Evolutionary conservation across 768 basidiomycete genomes (phyloP), one percentile per base, ranked within the genome.

Genomic region (Amanita subjunquillea): DNA sequence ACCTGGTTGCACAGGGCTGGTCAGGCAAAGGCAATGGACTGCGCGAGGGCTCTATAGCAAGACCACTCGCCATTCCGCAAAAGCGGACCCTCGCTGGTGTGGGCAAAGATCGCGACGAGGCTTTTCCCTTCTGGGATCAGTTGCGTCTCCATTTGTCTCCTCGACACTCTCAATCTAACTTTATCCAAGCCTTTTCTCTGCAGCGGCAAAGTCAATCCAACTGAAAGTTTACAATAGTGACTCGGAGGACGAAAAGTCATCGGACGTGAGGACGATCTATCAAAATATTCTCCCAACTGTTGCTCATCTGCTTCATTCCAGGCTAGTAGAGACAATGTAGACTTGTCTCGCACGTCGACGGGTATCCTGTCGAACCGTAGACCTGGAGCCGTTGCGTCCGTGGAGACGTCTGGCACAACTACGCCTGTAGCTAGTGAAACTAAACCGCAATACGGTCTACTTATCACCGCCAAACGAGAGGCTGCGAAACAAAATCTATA

Each of bases 91-190:
- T 94, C n/a, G 71, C 80, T 8, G 93, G 93, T 2, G 67, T 97
- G 54, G 93, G 93, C 52, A 93, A 91, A 65, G 91, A 97, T 65
- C 78, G 92, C 58, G 93, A 95, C 61, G 92, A 94, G 59, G 91
- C 91, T 0, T 92, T 93, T 63, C 92, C 93, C 48, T 97, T 97
- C 77, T 97, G 93, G 93, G 93, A 97, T 65, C 91, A 96, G 92
- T 95, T 48, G 60, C 67, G 89, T 77, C 32, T 32, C 39, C 43
- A 17, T 45, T 48, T 7, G 40, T 45, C 27, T 55, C 49, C n/a
- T 29, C 13, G 29, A 47, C 50, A 41, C 2, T 34, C 13, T 46
- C 45, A 25, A 45, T 13, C 17, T 17, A 4, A 29, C 42, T 37
- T 17, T 15, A 43, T 17, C 17, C n/a, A 58, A 92, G 90, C 60